Base-by-base conservation (phyloP, 2,329 filamentous ascomycete genomes). In the Apiospora malaysiana region DNA sequence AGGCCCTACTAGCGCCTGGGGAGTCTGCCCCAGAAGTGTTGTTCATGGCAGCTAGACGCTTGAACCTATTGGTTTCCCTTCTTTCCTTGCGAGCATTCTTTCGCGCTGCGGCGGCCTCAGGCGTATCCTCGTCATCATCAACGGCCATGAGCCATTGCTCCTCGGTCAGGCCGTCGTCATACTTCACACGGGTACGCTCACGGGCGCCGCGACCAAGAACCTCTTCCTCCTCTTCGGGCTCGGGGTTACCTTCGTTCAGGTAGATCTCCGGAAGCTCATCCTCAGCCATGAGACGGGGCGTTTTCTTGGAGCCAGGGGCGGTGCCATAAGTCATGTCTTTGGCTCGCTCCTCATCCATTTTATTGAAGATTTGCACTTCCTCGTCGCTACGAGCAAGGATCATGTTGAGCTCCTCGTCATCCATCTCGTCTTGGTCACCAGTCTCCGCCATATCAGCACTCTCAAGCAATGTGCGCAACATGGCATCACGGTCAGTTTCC, bases 61-160 rank as follows among this genome's bases (percentile, higher is more conserved):
- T 93, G 21, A 92, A 82, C 78, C 93, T 92, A 78, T 97, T 98
- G 10, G 85, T 84, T 68, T 93, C 91, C 46, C 95, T 91, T 80
- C 91, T 93, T 73, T 94, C 93, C 74, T 94, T 94, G 69, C 93
- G 90, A 5, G 94, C 94, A 79, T 94, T 91, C 78, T 98, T 98
- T 51, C 96, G 91, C 46, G 93, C 93, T 47, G 97, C 95, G 2
- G 96, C 96, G 69, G 94, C 95, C 79, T 98, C 96, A 42, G 97
- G 94, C 0, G 90, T 92, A 79, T 99, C 96, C 1, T 99, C 96
- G 68, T 98, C 95, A 72, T 97, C 95, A 79, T 99, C 96, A 43
- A 99, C 95, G 69, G 96, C 96, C 86, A 97, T 95, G 68, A 98
- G 89, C 96, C 96, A 99, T 82, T 99, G 97, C 84, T 99, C 96